Percentiles rank a stretch among this genome's conserved stretches.
phyloP scores from a whole-genome alignment of 345 rosid genomes.

The Melaleuca quinquenervia region DNA sequence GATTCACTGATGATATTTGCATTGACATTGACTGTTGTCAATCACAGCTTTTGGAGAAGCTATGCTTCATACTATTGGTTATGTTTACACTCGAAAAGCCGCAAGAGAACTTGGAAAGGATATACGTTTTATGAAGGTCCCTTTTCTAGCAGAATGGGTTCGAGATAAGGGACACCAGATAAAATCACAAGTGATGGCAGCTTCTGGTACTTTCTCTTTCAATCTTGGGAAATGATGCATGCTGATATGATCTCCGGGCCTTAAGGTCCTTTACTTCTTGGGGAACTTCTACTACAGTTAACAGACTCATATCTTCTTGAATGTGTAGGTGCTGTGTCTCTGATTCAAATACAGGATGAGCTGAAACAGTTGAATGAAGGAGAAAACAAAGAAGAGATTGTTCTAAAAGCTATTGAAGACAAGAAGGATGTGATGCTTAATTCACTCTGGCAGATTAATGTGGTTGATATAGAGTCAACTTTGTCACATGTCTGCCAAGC shows the following conservation, averaged over 20 bases:
- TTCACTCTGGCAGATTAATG: slow-evolving; percentile 93
- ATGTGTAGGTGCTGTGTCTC: slow-evolving; percentile 67
- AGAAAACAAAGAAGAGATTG: slow-evolving; percentile 60
- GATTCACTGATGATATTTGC: not conserved
- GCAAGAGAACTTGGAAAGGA: slow-evolving; percentile 86
- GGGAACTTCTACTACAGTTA: not conserved
- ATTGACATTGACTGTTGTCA: not conserved
- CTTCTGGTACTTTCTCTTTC: slow-evolving; percentile 48
- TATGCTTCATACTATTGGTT: slow-evolving; percentile 90
- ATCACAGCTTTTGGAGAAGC: slow-evolving; percentile 90
- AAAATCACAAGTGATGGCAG: slow-evolving; percentile 95
- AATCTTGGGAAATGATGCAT: not conserved
- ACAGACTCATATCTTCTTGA: not conserved
- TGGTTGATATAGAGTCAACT: slow-evolving; percentile 82
- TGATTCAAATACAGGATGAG: slow-evolving; percentile 76
- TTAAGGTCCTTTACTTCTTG: not conserved
- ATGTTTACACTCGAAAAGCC: slow-evolving; percentile 87
- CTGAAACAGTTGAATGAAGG: slow-evolving; percentile 51
- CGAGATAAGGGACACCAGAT: slow-evolving; percentile 89
- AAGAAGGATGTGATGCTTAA: slow-evolving; percentile 78
- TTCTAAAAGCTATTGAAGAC: slow-evolving; percentile 60
- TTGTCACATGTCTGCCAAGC: slow-evolving; percentile 72
- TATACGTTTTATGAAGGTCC: slow-evolving; percentile 76
- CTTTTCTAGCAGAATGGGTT: slow-evolving; percentile 97
- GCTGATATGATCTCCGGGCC: not conserved